phyloP scores from a whole-genome alignment of 2,329 filamentous ascomycete species.

The Alternaria dauci region DNA sequence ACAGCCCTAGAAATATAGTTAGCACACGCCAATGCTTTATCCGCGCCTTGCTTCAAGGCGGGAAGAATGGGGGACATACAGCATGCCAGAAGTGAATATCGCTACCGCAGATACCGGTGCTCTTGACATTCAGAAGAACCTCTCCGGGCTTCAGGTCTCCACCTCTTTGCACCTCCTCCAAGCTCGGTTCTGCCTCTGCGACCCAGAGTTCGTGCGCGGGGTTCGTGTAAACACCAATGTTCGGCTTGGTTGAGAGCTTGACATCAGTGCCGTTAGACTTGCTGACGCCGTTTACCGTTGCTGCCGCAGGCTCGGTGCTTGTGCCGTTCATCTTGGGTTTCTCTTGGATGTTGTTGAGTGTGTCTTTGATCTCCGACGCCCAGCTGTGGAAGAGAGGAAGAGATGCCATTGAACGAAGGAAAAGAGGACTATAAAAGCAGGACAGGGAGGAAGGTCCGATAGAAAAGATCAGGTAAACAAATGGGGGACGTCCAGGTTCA shows the following conservation, averaged over 20 bases:
- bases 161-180: slow-evolving; percentile 75
- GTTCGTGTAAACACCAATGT: slow-evolving; percentile 97
- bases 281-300: slow-evolving; percentile 2
- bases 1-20: slow-evolving; percentile 61
- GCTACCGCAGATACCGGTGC: slow-evolving; percentile 94
- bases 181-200: slow-evolving; percentile 75
- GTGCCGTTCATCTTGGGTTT: slow-evolving; percentile 7
- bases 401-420: slow-evolving; percentile 4
- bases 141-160: slow-evolving; percentile 79
- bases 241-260: slow-evolving; percentile 71
- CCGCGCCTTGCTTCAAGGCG: neutral
- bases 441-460: neutral
- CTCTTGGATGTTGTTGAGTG: neutral
- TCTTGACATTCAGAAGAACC: slow-evolving; percentile 88
- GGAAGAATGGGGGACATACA: slow-evolving; percentile 50
- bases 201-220: slow-evolving; percentile 92
- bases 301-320: slow-evolving; percentile 10
- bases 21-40: neutral
- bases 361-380: slow-evolving; percentile 2
- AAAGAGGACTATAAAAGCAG: neutral
- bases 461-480: neutral
- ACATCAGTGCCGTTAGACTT: slow-evolving; percentile 43
- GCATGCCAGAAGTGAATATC: slow-evolving; percentile 98
- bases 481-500: neutral
- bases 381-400: slow-evolving; percentile 9